Percentiles rank a stretch among this genome's conserved stretches.
phyloP scores from a whole-genome alignment of 1,139 yeast genomes.

The Pichia sp. region DNA sequence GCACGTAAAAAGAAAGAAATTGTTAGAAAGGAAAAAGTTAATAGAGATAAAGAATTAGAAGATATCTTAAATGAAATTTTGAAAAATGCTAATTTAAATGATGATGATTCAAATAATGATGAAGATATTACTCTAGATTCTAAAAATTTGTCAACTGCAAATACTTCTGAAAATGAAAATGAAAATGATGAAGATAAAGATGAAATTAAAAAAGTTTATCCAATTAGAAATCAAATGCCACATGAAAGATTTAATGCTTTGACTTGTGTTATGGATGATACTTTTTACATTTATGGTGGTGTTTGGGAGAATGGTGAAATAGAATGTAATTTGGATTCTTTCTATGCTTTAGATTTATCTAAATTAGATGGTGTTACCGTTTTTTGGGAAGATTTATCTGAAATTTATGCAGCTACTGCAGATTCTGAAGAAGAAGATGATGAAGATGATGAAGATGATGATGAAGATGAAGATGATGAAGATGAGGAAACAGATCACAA shows the following conservation, averaged over 20 bases:
- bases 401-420: constrained; percentile 50
- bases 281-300: constrained; percentile 85
- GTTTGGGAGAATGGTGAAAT: constrained; percentile 82
- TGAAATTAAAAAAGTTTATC: constrained; percentile 40
- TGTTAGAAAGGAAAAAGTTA: constrained; percentile 41
- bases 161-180: constrained; percentile 7
- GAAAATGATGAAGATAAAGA: constrained; percentile 31
- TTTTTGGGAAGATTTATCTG: constrained; percentile 79
- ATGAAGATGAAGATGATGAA: constrained; percentile 53
- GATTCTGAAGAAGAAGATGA: constrained; percentile 50
- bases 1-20: constrained; percentile 47
- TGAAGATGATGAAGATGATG: constrained; percentile 61
- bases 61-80: constrained; percentile 70
- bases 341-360: constrained; percentile 80
- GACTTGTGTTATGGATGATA: constrained; percentile 80
- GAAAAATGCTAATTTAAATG: constrained; percentile 59
- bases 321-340: constrained; percentile 76
- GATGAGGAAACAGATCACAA: constrained; percentile 38
- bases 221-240: constrained; percentile 59
- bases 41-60: constrained; percentile 78
- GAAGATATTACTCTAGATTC: no score
- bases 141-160: constrained; percentile 33
- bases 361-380: constrained; percentile 83
- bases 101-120: no score
- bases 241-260: constrained; percentile 87